Conservation (phyloP, 192 early-diverging fungal genomes). For the Jimgerdemannia flammicorona region DNA sequence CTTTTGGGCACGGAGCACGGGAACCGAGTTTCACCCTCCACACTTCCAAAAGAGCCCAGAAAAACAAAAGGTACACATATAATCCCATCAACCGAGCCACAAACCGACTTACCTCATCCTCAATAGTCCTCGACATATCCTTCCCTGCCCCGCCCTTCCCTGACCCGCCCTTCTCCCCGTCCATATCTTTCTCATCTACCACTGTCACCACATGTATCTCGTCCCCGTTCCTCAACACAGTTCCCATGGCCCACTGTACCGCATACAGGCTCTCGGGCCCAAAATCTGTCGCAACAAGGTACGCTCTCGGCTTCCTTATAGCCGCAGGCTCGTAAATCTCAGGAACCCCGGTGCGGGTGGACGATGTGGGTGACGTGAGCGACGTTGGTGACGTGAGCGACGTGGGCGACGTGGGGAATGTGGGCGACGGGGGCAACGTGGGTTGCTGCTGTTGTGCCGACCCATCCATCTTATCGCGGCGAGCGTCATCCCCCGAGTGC, state of each 20-base stretch:
- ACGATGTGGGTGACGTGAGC: conserved; percentile 11
- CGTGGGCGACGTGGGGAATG: conserved; percentile 7
- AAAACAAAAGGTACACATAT: too few relatives aligned
- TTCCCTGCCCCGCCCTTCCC: conserved; percentile 15
- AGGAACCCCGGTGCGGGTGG: conserved; percentile 1
- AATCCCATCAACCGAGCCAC: neutral
- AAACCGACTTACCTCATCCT: neutral
- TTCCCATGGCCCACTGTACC: conserved; percentile 47
- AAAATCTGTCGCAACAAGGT: conserved; percentile 47
- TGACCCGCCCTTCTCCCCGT: neutral
- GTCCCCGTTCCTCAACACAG: conserved; percentile 44
- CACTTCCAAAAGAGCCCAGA: too few relatives aligned
- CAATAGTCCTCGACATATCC: neutral
- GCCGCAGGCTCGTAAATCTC: neutral
- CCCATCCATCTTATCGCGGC: too few relatives aligned
- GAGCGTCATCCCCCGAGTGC: too few relatives aligned
- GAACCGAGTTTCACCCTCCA: too few relatives aligned
- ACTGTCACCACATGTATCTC: conserved; percentile 43
- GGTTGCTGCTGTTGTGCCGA: neutral
- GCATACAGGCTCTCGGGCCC: conserved; percentile 49
- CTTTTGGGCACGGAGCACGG: conserved; percentile 9
- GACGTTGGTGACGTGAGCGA: conserved; percentile 9
- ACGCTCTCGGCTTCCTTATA: conserved; percentile 13
- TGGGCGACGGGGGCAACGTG: conserved; percentile 8
- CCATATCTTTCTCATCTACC: conserved; percentile 36